Base-by-base conservation (phyloP, 345 rosid species). In the Eucalyptus sp. region DNA sequence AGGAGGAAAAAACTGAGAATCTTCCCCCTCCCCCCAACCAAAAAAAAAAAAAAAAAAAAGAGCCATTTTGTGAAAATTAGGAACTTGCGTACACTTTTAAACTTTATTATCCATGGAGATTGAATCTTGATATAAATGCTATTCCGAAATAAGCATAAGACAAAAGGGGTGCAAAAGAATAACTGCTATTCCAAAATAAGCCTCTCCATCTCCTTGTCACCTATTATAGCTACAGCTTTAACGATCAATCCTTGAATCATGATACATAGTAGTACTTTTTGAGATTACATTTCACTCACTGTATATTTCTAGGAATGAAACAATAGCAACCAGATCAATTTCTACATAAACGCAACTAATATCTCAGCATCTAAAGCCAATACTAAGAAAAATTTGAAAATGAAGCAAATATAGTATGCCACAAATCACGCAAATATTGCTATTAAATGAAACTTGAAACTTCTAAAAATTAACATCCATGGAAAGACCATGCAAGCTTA, bases 1-100 rank as follows among this genome's bases (percentile, higher is more conserved):
- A 17, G 6, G 79, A 68, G 80, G 44, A 68, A 31, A 31, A 33
- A 68, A 68, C 44, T 18, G 44, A 68, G 22, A 68, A 33, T 68
- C 80, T 9, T 24, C 37, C 37, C 37, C 33, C 2, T 33, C 56
- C 54, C 54, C 8, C 0, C 4, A 18, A 7, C 8, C 0, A 3
- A 11, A 10, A 11, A 18, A 58, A 58, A 9, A 3, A 58, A 13
- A n/a, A 66, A 14, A 64, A 31, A 31, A 33, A 3, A 4, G 3
- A 33, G 25, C 80, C 80, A 68, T 68, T 68, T 68, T 68, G 13
- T 17, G 80, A 68, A 33, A 68, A 33, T 68, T 33, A 33, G 80
- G 41, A 68, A 33, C 44, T 33, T 10, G 13, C 6, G 80, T 68
- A 31, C 20, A 33, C 44, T 33, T 68, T 68, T 11, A 68, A 68